phyloP scores from a whole-genome alignment of 75 land plant genomes.

The Cupressus sempervirens region DNA sequence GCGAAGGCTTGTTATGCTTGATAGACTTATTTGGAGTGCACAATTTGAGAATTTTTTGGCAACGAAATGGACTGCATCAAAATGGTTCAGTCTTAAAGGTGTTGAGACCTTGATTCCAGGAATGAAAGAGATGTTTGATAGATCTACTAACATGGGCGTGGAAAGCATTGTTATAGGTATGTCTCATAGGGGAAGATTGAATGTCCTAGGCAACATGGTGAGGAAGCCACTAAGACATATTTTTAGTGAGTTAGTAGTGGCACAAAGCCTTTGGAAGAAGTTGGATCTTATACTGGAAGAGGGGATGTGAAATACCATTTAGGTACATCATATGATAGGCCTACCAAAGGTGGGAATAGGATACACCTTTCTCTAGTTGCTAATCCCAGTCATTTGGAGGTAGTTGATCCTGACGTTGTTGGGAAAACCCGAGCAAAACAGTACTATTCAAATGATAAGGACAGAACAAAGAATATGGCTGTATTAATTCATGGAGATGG shows the following conservation, averaged over 20 bases:
- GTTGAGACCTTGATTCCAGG: constrained; percentile 98
- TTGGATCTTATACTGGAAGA: constrained; percentile 85
- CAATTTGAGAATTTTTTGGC: constrained; percentile 94
- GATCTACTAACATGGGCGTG: constrained; percentile 87
- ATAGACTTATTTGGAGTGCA: constrained; percentile 89
- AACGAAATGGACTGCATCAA: constrained; percentile 89
- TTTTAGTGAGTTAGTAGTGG: constrained; percentile 88
- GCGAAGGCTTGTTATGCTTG: constrained; percentile 76
- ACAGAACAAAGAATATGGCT: constrained; percentile 76
- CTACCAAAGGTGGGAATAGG: constrained; percentile 85
- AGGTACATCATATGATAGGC: constrained; percentile 97
- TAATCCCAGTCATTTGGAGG: constrained; percentile 97
- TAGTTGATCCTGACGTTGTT: constrained; percentile 92
- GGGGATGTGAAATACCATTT: constrained; percentile 98
- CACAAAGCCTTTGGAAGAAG: constrained; percentile 70
- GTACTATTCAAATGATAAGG: constrained; percentile 74
- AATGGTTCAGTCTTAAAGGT: constrained; percentile 96
- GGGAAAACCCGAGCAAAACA: constrained; percentile 97
- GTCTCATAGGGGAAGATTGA: constrained; percentile 94
- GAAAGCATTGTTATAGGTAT: constrained; percentile 97
- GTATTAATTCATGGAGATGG: constrained; percentile 96
- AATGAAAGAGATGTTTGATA: constrained; percentile 97
- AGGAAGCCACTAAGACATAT: constrained; percentile 92
- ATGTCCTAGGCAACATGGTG: constrained; percentile 92
- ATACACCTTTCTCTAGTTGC: constrained; percentile 97